A percentile compares a stretch with the other conserved stretches of the same genome.
Evolutionary conservation across 345 rosid genomes (phyloP).

Genomic region (Populus nigra): DNA sequence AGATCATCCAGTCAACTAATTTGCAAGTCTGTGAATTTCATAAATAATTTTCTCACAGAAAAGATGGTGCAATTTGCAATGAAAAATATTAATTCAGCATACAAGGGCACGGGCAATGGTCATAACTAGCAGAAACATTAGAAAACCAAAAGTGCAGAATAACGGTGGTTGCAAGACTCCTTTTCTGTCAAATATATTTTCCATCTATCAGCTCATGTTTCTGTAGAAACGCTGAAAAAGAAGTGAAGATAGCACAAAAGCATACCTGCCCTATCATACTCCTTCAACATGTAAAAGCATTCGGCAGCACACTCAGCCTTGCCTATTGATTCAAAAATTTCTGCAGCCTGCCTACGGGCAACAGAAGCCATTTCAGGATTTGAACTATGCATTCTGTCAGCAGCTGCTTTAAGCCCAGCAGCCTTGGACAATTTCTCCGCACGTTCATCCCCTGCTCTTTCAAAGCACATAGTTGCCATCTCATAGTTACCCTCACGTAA

Average conservation of each 20-base stretch:
- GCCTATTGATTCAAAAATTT: conserved; percentile 43
- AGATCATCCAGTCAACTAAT: too few relatives aligned
- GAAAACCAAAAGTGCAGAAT: neutral
- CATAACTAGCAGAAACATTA: neutral
- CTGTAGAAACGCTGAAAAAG: neutral
- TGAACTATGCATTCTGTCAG: conserved; percentile 33
- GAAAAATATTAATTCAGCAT: too few relatives aligned
- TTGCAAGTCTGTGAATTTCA: too few relatives aligned
- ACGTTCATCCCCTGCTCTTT: conserved; percentile 38
- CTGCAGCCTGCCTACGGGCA: conserved; percentile 46
- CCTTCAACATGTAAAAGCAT: conserved; percentile 37
- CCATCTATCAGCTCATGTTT: neutral
- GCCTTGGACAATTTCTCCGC: conserved; percentile 49
- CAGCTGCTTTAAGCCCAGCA: conserved; percentile 38
- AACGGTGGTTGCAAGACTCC: neutral
- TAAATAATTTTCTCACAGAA: too few relatives aligned
- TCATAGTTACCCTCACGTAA: conserved; percentile 37
- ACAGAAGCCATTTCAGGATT: conserved; percentile 35
- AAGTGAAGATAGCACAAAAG: neutral
- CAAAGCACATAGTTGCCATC: conserved; percentile 51
- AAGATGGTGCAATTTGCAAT: too few relatives aligned
- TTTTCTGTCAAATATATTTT: neutral
- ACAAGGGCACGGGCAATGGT: neutral
- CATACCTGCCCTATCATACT: conserved; percentile 44
- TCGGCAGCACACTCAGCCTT: conserved; percentile 44